These are phyloP conservation scores for Angomonas desouzai DNA, from an alignment of 208 protist species.

Conservation along the genomic window DNA sequence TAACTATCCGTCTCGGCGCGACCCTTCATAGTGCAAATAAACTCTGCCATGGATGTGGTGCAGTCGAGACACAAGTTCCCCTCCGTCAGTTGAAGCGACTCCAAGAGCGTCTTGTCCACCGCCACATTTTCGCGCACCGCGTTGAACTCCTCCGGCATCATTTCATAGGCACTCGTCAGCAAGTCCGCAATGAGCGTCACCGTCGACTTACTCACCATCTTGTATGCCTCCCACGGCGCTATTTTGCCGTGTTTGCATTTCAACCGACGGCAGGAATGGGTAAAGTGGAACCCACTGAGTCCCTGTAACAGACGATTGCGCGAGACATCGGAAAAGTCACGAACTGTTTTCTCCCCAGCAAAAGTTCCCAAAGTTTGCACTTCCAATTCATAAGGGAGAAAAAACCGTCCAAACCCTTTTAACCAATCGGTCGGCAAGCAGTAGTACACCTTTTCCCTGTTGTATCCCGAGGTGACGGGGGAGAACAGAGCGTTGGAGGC, in stretches of 20 bases:
- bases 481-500: slow-evolving; percentile 30
- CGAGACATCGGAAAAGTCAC: background rate
- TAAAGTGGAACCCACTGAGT: background rate
- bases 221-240: background rate
- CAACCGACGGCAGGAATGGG: background rate
- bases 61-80: slow-evolving; percentile 41
- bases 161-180: background rate
- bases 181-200: slow-evolving; percentile 8
- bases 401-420: slow-evolving; percentile 47
- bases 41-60: slow-evolving; percentile 30
- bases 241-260: slow-evolving; percentile 6
- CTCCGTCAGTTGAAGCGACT: slow-evolving; percentile 22
- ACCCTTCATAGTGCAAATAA: slow-evolving; percentile 26
- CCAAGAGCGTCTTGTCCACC: background rate
- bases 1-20: slow-evolving; percentile 30
- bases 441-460: slow-evolving; percentile 19
- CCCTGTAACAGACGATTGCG: background rate
- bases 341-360: background rate
- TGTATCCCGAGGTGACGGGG: background rate
- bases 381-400: slow-evolving; percentile 25
- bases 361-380: background rate
- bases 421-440: slow-evolving; percentile 67
- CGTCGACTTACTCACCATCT: slow-evolving; percentile 1
- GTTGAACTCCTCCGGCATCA: background rate
- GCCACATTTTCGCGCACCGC: background rate